Base-by-base conservation (phyloP, 306 rosid species). In the Rosa rugosa region DNA sequence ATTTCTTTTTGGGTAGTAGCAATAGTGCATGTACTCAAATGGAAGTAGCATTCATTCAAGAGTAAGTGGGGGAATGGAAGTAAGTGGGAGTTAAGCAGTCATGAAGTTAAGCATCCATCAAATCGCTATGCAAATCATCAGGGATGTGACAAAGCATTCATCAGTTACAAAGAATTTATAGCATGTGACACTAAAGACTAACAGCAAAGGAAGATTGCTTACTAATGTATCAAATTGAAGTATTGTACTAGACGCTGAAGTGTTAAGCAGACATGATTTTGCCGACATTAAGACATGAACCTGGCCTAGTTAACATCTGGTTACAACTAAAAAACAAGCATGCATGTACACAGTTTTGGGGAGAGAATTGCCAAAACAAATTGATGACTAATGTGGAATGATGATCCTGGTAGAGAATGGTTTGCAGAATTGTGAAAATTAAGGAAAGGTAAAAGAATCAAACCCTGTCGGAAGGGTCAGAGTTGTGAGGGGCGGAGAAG, bases 391-490 rank as follows among this genome's bases (percentile, higher is more conserved):
- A 31, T 31, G 36, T 31, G 36, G 36, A 31, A 31, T 31, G 36
- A 31, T 31, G 36, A 31, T 31, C 36, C 36, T 31, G 17, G 54
- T 3, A 3, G 17, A 3, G 47, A 5, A 63, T 51, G 2, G 36
- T 31, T 31, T 31, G 36, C 36, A 31, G 36, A 31, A 31, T 31
- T 31, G 45, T 42, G 17, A 67, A 27, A 5, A 63, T 20, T 20
- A 54, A 54, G 25, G 4, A 34, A 42, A 4, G 45, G 8, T 42
- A 42, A 42, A 46, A 3, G 34, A 69, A 1, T 0, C 7, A 6
- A 46, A 94, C 98, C 84, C 87, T 82, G 69, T 86, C 89, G 64
- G 92, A 87, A 63, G 99, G 84, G 76, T 95, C 89, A 8, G 91
- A 44, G 80, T 54, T 5, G 45, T 86, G 98, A 54, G 85, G 77